Conservation (phyloP, 257 asterid genomes). For the Fraxinus excelsior region DNA sequence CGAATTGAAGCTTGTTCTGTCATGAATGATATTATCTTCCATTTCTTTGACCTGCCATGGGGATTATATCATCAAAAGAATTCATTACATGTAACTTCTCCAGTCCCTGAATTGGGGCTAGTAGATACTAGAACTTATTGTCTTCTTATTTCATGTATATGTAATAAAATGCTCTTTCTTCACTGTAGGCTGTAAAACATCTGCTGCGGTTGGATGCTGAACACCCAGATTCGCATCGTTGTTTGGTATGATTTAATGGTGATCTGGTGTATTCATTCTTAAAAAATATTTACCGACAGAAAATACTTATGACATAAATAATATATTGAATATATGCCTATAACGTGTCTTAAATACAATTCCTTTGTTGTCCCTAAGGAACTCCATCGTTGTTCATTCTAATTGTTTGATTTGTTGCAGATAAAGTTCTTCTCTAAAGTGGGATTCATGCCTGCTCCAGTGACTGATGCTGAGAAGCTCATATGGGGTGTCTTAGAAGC, state of each 20-base stretch:
- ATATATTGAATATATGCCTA: background rate
- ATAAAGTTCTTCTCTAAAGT: constrained; percentile 77
- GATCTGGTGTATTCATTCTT: constrained; percentile 2
- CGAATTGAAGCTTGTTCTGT: constrained; percentile 5
- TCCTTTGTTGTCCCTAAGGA: background rate
- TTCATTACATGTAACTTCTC: background rate
- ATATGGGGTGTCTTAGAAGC: constrained; percentile 83
- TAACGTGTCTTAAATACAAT: background rate
- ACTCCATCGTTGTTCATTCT: constrained; percentile 1
- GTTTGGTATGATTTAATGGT: constrained; percentile 65
- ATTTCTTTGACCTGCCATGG: background rate
- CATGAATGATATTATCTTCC: constrained; percentile 10
- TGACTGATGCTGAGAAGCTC: constrained; percentile 73
- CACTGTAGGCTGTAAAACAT: constrained; percentile 82
- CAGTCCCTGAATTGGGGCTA: background rate
- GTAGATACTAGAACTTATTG: background rate
- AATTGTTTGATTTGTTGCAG: constrained; percentile 43
- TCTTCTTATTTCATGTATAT: constrained; percentile 11
- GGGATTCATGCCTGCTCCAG: constrained; percentile 70
- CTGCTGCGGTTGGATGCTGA: constrained; percentile 70
- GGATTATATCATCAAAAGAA: background rate
- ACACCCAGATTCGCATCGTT: constrained; percentile 82
- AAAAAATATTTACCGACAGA: background rate
- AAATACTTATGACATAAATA: background rate
- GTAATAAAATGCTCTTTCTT: constrained; percentile 24